Base-by-base conservation (phyloP, 805 yeast genomes). In the Ogataea nakhonphanomensis region DNA sequence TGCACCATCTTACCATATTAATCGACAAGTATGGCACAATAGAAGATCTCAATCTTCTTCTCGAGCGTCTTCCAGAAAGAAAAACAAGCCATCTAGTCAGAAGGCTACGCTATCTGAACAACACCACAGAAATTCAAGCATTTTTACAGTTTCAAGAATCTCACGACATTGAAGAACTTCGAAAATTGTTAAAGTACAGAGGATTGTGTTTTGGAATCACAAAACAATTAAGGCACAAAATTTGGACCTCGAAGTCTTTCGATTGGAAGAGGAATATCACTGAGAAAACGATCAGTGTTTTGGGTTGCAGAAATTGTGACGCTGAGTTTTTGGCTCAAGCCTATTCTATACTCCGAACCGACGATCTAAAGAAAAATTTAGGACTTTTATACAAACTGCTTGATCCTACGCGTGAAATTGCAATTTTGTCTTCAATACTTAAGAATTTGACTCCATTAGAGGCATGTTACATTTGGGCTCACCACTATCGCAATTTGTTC, bases 1-100 rank as follows among this genome's bases (percentile, higher is more conserved):
- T 51, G 1, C 33, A 38, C 5, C 40, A 37, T 15, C 28, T 60
- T 7, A 26, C 50, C 3, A 29, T 26, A 10, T 45, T 55, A 2
- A 45, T 59, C 4, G 64, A 60, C 44, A 35, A 34, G 9, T 46
- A 48, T 33, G 63, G 62, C 0, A 37, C 43, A 2, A 10, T 41
- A 1, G 36, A 32, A 8, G 56, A 57, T 23, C 23, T 59, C 5
- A 41, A 45, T 9, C 14, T 30, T 4, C 37, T 55, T 9, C 38
- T 46, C 12, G 50, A 43, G 13, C 39, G 39, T 11, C 54, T 48
- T 30, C 45, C 29, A 13, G 13, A 17, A 13, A 35, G 35, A 22
- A 34, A 36, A 5, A 39, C 41, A 9, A 12, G 37, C 3, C 15
- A 24, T 3, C 30, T 27, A 23, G 20, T 50, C 11, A 25, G 37